phyloP scores from a whole-genome alignment of 306 rosid species.

The Acacia confusa region DNA sequence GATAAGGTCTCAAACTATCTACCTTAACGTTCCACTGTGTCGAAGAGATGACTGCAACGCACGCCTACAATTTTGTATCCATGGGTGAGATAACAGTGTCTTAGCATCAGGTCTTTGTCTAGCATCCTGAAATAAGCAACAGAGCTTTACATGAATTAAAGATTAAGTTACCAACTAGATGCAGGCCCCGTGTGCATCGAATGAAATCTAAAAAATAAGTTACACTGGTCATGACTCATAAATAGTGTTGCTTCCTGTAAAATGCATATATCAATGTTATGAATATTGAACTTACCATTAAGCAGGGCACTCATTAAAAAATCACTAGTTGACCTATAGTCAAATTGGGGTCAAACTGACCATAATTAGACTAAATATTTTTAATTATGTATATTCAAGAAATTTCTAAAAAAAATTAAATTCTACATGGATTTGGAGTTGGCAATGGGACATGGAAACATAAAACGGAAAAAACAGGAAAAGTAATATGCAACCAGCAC shows the following conservation, averaged over 20 bases:
- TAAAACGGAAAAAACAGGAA: background rate
- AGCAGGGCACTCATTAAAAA: background rate
- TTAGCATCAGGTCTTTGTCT: constrained; percentile 99
- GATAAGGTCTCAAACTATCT: constrained; percentile 28
- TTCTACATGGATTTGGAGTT: background rate
- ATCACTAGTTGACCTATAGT: background rate
- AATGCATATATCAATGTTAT: background rate
- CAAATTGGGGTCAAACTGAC: background rate
- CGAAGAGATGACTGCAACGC: constrained; percentile 92
- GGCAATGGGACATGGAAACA: constrained; percentile 12
- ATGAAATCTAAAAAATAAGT: background rate
- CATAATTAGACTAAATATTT: background rate
- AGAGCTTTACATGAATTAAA: constrained; percentile 25
- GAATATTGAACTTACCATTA: background rate
- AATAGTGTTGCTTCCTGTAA: background rate
- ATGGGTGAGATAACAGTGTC: constrained; percentile 91
- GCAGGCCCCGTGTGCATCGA: background rate
- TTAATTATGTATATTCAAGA: background rate
- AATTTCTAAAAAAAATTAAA: constrained; percentile 1
- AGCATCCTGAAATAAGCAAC: constrained; percentile 76
- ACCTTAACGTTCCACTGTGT: constrained; percentile 89
- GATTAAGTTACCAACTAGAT: constrained; percentile 14
- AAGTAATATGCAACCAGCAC: constrained; percentile 21
- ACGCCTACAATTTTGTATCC: constrained; percentile 86
- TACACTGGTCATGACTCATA: background rate